A percentile compares a stretch with the other conserved stretches of the same genome.
Evolutionary conservation across 768 basidiomycete species (phyloP).

Genomic region (Leccinum longicurvipes): DNA sequence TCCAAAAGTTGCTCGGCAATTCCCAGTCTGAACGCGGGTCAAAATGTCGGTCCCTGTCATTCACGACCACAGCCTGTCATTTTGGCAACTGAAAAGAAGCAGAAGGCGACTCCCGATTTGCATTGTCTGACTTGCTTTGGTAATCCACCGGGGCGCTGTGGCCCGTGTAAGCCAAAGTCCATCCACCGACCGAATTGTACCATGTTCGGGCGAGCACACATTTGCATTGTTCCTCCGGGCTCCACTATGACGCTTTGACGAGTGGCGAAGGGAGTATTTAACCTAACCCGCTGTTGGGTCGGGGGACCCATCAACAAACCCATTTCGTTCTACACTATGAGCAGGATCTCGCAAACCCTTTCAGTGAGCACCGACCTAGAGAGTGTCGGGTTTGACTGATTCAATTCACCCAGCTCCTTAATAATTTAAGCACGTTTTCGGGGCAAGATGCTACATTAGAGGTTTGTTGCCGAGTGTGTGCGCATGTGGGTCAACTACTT

Average conservation of each 20-base stretch:
- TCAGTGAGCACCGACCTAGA: constrained; percentile 21
- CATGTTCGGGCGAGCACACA: constrained; percentile 5
- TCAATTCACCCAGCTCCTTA: constrained; percentile 20
- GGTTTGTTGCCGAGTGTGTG: constrained; percentile 14
- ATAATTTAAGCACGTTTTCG: constrained; percentile 21
- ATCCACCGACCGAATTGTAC: constrained; percentile 8
- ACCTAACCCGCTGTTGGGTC: constrained; percentile 8
- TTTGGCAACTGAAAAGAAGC: background rate
- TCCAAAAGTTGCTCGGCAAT: background rate
- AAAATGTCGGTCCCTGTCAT: background rate
- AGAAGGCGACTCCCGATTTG: constrained; percentile 3
- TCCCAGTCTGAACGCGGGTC: background rate
- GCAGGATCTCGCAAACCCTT: constrained; percentile 31
- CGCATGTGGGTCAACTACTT: constrained; percentile 3
- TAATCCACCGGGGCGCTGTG: background rate
- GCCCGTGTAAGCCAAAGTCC: constrained; percentile 13
- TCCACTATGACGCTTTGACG: constrained; percentile 21
- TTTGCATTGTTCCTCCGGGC: constrained; percentile 21
- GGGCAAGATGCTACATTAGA: constrained; percentile 10
- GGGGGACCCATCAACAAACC: background rate
- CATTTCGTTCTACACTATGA: constrained; percentile 15
- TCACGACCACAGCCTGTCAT: constrained; percentile 6
- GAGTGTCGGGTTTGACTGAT: background rate
- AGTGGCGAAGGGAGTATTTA: constrained; percentile 30
- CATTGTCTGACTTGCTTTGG: constrained; percentile 11